A percentile compares a stretch with the other conserved stretches of the same genome.
Evolutionary conservation across 108 stramenopile species (phyloP).

Genomic region (Stephanodiscus minutulus): DNA sequence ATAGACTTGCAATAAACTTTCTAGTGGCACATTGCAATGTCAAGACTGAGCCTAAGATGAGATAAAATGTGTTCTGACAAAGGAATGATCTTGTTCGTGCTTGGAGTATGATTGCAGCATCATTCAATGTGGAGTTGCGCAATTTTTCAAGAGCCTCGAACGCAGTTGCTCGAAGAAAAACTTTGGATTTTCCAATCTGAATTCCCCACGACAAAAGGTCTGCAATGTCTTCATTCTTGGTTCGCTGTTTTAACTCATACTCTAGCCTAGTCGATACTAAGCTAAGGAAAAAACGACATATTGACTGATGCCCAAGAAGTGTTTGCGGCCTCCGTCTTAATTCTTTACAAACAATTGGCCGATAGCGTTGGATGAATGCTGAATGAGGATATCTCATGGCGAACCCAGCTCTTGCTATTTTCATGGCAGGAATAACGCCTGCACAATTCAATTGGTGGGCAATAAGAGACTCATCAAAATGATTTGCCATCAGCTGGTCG

Average conservation of each 20-base stretch:
- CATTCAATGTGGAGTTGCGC: constrained; percentile 44
- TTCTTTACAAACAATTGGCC: constrained; percentile 53
- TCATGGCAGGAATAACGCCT: constrained; percentile 98
- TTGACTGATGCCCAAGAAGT: constrained; percentile 5
- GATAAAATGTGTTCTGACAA: constrained; percentile 28
- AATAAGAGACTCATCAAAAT: constrained; percentile 76
- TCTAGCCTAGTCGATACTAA: constrained; percentile 65
- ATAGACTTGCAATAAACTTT: constrained; percentile 32
- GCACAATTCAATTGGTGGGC: constrained; percentile 95
- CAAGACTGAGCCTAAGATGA: constrained; percentile 41
- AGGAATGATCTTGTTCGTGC: constrained; percentile 30
- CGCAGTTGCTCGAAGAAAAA: constrained; percentile 76
- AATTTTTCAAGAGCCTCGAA: constrained; percentile 87
- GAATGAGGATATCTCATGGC: constrained; percentile 92
- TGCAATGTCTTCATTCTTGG: constrained; percentile 51
- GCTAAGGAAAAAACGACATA: constrained; percentile 22
- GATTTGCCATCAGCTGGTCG: constrained; percentile 75
- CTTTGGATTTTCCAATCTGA: constrained; percentile 90
- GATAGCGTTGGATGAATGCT: constrained; percentile 86
- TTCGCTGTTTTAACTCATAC: constrained; percentile 23
- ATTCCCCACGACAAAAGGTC: constrained; percentile 70
- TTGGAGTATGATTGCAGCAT: constrained; percentile 39
- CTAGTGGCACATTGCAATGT: constrained; percentile 45
- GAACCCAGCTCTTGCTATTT: constrained; percentile 96
- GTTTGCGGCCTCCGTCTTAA: constrained; percentile 42